These are phyloP conservation scores for Clarireedia paspali DNA, from an alignment of 2,329 filamentous ascomycete species.

Conservation along the genomic window DNA sequence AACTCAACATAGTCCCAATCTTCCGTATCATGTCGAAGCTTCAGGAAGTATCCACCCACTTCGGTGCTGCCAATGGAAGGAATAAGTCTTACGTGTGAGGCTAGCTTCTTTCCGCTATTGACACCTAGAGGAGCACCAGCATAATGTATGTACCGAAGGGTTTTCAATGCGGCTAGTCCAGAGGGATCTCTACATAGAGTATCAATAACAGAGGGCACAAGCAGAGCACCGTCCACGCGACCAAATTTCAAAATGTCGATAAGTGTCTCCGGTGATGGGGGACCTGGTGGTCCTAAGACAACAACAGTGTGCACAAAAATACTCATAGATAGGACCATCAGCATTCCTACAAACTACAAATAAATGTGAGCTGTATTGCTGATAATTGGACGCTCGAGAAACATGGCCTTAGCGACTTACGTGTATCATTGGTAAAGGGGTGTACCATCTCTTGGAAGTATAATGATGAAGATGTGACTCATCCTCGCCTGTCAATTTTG, in stretches of 20 bases:
- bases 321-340: not conserved
- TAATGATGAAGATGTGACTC: conserved; percentile 1
- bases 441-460: conserved; percentile 2
- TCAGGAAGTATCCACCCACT: not conserved
- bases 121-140: not conserved
- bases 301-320: not conserved
- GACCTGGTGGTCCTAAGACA: not conserved
- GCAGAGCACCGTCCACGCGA: not conserved
- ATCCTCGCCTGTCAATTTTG: not conserved
- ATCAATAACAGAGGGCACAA: not conserved
- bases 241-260: not conserved
- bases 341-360: not conserved
- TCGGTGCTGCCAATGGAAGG: not conserved
- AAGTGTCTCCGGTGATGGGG: not conserved
- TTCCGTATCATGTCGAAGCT: not conserved
- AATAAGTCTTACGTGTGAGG: not conserved
- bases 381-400: not conserved
- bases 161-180: not conserved
- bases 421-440: conserved; percentile 3
- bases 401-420: not conserved
- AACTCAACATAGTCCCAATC: not conserved
- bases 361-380: not conserved
- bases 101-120: not conserved
- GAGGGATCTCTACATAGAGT: not conserved
- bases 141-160: not conserved